A percentile compares a stretch with the other conserved stretches of the same genome.
Evolutionary conservation across 2,329 filamentous ascomycete species (phyloP).

Genomic region (Ophiostoma pallidulum): DNA sequence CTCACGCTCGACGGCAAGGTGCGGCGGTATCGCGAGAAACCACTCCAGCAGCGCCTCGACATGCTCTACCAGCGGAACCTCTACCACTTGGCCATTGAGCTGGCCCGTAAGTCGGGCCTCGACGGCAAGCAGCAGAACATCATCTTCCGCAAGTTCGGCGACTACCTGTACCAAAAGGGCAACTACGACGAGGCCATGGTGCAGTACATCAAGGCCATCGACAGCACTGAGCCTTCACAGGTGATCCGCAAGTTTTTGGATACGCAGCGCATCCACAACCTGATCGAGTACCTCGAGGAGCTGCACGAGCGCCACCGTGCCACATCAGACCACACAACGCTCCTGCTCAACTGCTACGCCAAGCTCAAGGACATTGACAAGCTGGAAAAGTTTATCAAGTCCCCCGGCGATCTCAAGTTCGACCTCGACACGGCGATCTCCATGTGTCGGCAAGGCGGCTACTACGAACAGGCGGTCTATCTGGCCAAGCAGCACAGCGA

Average conservation of each 20-base stretch:
- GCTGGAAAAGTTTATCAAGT: conserved; percentile 92
- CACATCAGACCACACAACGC: conserved; percentile 87
- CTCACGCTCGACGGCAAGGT: conserved; percentile 88
- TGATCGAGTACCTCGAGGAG: conserved; percentile 95
- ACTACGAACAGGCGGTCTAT: conserved; percentile 93
- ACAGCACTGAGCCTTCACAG: conserved; percentile 91
- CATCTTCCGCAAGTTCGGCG: conserved; percentile 89
- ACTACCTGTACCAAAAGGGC: conserved; percentile 87
- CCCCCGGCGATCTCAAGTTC: conserved; percentile 87
- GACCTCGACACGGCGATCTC: conserved; percentile 93
- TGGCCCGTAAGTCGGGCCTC: conserved; percentile 82
- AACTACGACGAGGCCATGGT: conserved; percentile 99
- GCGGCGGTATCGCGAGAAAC: conserved; percentile 81
- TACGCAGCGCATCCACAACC: conserved; percentile 92
- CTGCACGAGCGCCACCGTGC: conserved; percentile 89
- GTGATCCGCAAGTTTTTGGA: conserved; percentile 95
- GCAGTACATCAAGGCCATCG: conserved; percentile 91
- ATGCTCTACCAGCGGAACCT: conserved; percentile 91
- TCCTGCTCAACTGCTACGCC: conserved; percentile 93
- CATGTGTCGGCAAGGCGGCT: conserved; percentile 95
- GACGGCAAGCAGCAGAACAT: conserved; percentile 74
- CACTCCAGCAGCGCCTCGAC: conserved; percentile 81
- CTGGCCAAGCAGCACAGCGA: conserved; percentile 90
- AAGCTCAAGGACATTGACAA: conserved; percentile 97
- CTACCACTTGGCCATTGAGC: conserved; percentile 81